Evolutionary conservation across 2,329 filamentous ascomycete genomes (phyloP).

Genomic region (Seiridium unicorne): DNA sequence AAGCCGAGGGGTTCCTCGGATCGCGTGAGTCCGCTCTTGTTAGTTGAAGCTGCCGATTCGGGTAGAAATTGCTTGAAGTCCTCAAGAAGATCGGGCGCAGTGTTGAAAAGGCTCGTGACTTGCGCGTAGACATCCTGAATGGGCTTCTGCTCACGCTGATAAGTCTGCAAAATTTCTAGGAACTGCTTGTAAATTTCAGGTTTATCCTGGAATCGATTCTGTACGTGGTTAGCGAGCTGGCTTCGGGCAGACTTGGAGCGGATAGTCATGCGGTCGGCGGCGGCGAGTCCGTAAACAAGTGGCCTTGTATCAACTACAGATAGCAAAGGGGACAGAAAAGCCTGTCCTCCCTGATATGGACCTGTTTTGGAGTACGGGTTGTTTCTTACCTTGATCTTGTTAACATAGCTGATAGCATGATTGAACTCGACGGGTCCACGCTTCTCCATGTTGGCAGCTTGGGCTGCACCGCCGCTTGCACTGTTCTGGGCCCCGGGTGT

Average conservation of each 20-base stretch:
- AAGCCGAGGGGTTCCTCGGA: conserved; percentile 65
- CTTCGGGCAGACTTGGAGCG: conserved; percentile 6
- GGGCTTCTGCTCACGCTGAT: conserved; percentile 95
- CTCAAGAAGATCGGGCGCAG: conserved; percentile 89
- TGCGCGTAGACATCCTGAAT: conserved; percentile 98
- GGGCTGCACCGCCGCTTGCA: conserved; percentile 58
- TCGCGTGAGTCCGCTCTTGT: conserved; percentile 59
- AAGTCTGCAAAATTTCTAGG: conserved; percentile 95
- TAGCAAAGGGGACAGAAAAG: no score
- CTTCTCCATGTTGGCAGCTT: conserved; percentile 71
- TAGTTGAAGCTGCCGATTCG: conserved; percentile 67
- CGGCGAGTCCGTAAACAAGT: neutral
- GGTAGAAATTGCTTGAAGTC: conserved; percentile 99
- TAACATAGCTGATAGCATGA: conserved; percentile 98
- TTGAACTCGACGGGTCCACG: conserved; percentile 97
- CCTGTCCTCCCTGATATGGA: no score
- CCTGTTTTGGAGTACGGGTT: neutral
- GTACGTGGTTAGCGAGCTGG: conserved; percentile 11
- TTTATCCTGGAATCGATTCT: conserved; percentile 96
- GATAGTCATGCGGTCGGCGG: neutral
- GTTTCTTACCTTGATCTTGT: conserved; percentile 86
- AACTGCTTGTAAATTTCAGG: conserved; percentile 99
- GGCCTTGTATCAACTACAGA: no score
- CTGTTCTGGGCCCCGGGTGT: conserved; percentile 57
- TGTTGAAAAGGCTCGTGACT: conserved; percentile 90